These are phyloP conservation scores for Fusarium pilosicola DNA, from an alignment of 2,329 filamentous ascomycete species.

Conservation along the genomic window DNA sequence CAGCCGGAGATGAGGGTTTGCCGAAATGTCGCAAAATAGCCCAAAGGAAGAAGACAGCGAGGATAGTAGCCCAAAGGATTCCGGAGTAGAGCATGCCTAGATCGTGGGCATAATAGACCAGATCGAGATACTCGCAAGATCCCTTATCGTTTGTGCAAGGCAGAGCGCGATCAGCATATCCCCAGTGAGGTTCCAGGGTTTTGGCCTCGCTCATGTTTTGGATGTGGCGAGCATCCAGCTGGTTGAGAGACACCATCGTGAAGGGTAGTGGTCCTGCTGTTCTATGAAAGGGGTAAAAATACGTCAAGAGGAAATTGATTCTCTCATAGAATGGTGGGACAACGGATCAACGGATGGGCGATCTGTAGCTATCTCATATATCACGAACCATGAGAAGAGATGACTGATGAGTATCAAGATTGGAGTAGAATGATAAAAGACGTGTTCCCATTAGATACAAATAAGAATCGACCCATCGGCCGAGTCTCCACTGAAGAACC, in stretches of 20 bases:
- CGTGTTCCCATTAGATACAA: constrained; percentile 37
- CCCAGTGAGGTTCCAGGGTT: constrained; percentile 56
- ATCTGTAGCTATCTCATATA: constrained; percentile 8
- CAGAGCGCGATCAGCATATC: constrained; percentile 56
- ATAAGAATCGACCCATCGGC: constrained; percentile 34
- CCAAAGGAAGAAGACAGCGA: constrained; percentile 57
- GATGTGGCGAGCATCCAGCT: constrained; percentile 51
- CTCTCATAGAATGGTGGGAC: background rate
- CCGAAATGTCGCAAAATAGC: constrained; percentile 44
- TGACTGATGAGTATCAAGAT: background rate
- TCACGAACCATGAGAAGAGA: constrained; percentile 11
- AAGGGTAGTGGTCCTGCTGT: background rate
- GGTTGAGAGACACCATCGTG: constrained; percentile 32
- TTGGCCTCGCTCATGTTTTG: constrained; percentile 54
- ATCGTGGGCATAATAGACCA: constrained; percentile 61
- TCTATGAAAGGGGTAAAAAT: background rate
- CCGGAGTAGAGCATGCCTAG: constrained; percentile 61
- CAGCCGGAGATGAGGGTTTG: constrained; percentile 40
- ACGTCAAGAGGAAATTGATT: background rate
- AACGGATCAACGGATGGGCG: background rate
- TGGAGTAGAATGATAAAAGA: constrained; percentile 14
- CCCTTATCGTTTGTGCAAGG: constrained; percentile 59
- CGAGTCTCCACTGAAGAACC: constrained; percentile 24
- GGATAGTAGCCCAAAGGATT: constrained; percentile 60
- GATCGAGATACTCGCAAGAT: constrained; percentile 62